Conservation (phyloP, 805 yeast genomes). For the Wickerhamiella alocasiicola region DNA sequence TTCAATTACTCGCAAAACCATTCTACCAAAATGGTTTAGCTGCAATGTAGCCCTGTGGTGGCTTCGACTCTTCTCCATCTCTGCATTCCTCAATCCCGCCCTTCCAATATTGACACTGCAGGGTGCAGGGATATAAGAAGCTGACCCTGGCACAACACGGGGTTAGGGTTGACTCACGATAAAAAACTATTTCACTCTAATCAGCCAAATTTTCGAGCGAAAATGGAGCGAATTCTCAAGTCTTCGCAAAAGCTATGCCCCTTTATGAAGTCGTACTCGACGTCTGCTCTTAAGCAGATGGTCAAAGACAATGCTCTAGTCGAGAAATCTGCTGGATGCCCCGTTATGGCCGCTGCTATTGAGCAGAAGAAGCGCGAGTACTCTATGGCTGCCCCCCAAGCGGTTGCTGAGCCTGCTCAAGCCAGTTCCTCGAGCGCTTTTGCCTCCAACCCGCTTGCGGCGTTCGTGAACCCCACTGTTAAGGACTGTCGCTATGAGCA, state of each 20-base stretch:
- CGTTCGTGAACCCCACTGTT: slow-evolving; percentile 29
- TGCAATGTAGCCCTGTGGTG: too few species aligned
- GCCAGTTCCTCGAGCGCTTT: slow-evolving; percentile 11
- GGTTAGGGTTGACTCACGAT: too few species aligned
- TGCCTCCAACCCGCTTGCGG: slow-evolving; percentile 7
- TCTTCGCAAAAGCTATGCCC: slow-evolving; percentile 76
- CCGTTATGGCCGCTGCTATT: slow-evolving; percentile 81
- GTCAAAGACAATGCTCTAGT: slow-evolving; percentile 34
- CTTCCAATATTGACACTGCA: too few species aligned
- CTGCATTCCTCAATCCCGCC: too few species aligned
- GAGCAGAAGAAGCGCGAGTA: slow-evolving; percentile 30
- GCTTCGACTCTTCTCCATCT: too few species aligned
- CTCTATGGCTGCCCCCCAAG: slow-evolving; percentile 28
- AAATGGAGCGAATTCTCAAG: slow-evolving; percentile 69
- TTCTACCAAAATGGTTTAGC: too few species aligned
- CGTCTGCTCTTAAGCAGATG: slow-evolving; percentile 47
- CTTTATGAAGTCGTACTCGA: slow-evolving; percentile 49
- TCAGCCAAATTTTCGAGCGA: not conserved
- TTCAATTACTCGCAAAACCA: too few species aligned
- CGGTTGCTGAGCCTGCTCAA: slow-evolving; percentile 13
- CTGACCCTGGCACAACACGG: too few species aligned
- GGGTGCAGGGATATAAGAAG: too few species aligned
- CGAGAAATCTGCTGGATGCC: slow-evolving; percentile 61
- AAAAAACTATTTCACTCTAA: too few species aligned
- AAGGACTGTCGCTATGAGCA: slow-evolving; percentile 38